Base-by-base conservation (phyloP, 371 early-diverging fungal genomes). In the Actinomucor elegans region DNA sequence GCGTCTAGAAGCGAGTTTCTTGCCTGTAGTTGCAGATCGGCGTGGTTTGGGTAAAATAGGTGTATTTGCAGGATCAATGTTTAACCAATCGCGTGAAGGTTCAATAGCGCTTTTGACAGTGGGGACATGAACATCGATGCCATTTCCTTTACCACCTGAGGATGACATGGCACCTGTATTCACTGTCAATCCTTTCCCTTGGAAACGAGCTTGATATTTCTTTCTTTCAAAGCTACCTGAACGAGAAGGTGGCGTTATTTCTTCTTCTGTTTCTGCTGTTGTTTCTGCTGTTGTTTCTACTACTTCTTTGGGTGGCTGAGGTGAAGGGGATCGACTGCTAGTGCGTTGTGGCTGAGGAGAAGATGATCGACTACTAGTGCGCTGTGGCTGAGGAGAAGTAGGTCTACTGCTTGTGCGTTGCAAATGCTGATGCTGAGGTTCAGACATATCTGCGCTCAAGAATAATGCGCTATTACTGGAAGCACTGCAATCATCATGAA, bases 181-280 rank as follows among this genome's bases (percentile, higher is more conserved):
- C 4, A 75, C 67, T 21, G 57, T 75, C 11, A 75, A 55, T 15
- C 72, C 72, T 31, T 62, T 61, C 18, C 54, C 71, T 55, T 71
- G 67, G 8, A 71, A 75, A 10, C 59, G 68, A 1, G 61, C 31
- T 43, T 60, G 48, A 29, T 65, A 67, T 34, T 59, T 44, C 48
- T 61, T 46, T 53, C 57, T 45, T 46, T 56, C 43, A 6, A 47
- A 26, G 8, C 51, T 50, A 6, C 31, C 41, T 8, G 51, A 23
- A n/a, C 51, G 27, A 38, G 51, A 38, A n/a, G 51, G 51, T 8
- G 51, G 38, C n/a, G n/a, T n/a, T n/a, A n/a, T n/a, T 20, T 50
- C 38, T 23, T 29, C 29, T 15, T 28, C 21, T 21, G 32, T 27
- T 7, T 36, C 28, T 21, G 17, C 18, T 18, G 26, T 17, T 17